Evolutionary conservation across 73 alveolate genomes (phyloP).

Genomic region (Durusdinium trenchii): DNA sequence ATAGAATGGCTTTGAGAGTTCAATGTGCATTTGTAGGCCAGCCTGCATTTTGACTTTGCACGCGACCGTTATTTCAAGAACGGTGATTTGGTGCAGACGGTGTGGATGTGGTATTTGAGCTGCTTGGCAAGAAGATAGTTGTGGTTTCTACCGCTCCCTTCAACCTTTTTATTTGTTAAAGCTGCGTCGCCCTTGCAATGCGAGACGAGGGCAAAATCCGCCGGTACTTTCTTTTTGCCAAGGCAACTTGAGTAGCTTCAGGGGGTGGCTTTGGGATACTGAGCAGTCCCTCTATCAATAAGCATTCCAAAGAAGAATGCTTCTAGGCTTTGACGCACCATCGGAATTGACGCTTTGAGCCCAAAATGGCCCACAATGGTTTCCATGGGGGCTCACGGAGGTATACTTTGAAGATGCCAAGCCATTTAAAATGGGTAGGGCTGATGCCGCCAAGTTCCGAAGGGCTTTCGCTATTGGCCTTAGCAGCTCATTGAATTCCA

Average conservation of each 20-base stretch:
- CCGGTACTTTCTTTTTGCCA: background rate
- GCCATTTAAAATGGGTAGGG: too few relatives aligned
- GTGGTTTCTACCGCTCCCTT: background rate
- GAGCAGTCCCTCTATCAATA: conserved; percentile 67
- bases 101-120: conserved; percentile 39
- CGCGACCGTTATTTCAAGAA: conserved; percentile 55
- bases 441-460: too few relatives aligned
- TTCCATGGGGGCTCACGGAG: too few relatives aligned
- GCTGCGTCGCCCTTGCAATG: background rate
- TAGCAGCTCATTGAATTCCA: too few relatives aligned
- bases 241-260: conserved; percentile 52
- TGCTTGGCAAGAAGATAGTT: background rate
- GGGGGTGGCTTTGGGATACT: conserved; percentile 77
- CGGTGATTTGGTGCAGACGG: conserved; percentile 5
- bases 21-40: background rate
- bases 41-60: conserved; percentile 52
- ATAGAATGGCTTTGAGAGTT: background rate
- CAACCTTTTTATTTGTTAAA: background rate
- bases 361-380: too few relatives aligned
- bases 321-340: too few relatives aligned
- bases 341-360: too few relatives aligned
- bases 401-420: too few relatives aligned
- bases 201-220: background rate
- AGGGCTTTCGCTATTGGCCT: too few relatives aligned
- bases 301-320: too few relatives aligned